Evolutionary conservation across 176 grass and related monocot genomes (phyloP).

Genomic region (Paspalum notatum): DNA sequence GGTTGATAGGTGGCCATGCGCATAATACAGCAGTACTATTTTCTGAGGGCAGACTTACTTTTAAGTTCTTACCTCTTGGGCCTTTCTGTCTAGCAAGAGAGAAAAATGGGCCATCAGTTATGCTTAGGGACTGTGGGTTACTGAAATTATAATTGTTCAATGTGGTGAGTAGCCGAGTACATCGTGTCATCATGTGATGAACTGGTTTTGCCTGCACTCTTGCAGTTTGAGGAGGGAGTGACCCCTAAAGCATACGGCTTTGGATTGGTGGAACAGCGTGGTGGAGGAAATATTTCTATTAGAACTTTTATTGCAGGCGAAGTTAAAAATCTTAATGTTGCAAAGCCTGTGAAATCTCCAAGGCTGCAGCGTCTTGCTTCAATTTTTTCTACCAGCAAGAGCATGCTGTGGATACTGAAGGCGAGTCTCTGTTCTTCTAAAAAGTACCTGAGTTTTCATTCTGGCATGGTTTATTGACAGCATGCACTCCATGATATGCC

Average conservation of each 20-base stretch:
- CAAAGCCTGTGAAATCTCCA: constrained; percentile 53
- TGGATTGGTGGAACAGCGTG: constrained; percentile 87
- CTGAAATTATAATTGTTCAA: background rate
- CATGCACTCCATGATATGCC: constrained; percentile 9
- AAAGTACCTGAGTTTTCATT: constrained; percentile 10
- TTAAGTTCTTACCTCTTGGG: background rate
- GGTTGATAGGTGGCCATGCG: background rate
- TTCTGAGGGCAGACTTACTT: no score
- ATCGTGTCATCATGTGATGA: background rate
- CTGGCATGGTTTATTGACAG: constrained; percentile 4
- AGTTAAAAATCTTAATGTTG: constrained; percentile 61
- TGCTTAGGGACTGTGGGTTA: background rate
- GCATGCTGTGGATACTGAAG: constrained; percentile 78
- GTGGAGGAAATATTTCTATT: constrained; percentile 66
- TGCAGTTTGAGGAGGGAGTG: constrained; percentile 71
- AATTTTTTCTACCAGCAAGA: constrained; percentile 44
- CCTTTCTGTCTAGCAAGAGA: background rate
- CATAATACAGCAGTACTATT: background rate
- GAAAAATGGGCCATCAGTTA: constrained; percentile 11
- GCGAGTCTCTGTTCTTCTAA: constrained; percentile 40
- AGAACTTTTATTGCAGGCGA: constrained; percentile 76
- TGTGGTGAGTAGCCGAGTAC: background rate
- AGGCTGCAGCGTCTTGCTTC: constrained; percentile 71
- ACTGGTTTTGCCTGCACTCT: constrained; percentile 33
- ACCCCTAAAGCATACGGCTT: constrained; percentile 79